Evolutionary conservation across 208 protist species (phyloP).

Genomic region (Trypanosoma brucei): DNA sequence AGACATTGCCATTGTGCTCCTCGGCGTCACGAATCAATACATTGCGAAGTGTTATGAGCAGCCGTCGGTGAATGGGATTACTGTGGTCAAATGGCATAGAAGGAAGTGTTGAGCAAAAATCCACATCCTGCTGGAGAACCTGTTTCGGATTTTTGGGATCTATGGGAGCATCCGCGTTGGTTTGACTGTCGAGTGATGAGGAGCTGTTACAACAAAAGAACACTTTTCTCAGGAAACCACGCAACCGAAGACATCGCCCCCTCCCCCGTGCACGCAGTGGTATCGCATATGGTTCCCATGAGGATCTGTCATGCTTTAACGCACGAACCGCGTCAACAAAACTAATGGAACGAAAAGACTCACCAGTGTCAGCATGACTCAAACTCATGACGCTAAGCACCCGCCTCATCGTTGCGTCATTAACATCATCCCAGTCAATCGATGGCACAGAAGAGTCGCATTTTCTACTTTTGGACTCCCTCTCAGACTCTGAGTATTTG

Average conservation of each 20-base stretch:
- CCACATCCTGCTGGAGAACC: conserved; percentile 13
- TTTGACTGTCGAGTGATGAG: not conserved
- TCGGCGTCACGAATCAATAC: conserved; percentile 12
- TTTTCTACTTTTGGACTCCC: not conserved
- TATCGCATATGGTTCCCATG: conserved; percentile 20
- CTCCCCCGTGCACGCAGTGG: not conserved
- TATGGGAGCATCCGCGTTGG: not conserved
- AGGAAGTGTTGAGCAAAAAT: conserved; percentile 19
- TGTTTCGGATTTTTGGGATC: not conserved
- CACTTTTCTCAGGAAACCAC: not conserved
- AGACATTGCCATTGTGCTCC: not conserved
- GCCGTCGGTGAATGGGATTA: conserved; percentile 33
- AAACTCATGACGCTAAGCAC: not conserved
- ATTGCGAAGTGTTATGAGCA: conserved; percentile 62
- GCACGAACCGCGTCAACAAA: conserved; percentile 16
- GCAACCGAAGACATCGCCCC: conserved; percentile 1
- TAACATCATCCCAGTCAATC: conserved; percentile 21
- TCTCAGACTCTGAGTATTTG: not conserved
- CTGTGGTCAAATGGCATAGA: conserved; percentile 28
- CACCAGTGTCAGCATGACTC: not conserved
- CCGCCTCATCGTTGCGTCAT: conserved; percentile 8
- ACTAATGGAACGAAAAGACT: conserved; percentile 1
- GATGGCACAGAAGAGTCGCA: not conserved
- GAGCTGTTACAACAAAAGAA: conserved; percentile 4
- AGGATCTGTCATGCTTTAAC: conserved; percentile 17